Evolutionary conservation across 106 monocot genomes (phyloP).

Genomic region (Platanthera guangdongensis): DNA sequence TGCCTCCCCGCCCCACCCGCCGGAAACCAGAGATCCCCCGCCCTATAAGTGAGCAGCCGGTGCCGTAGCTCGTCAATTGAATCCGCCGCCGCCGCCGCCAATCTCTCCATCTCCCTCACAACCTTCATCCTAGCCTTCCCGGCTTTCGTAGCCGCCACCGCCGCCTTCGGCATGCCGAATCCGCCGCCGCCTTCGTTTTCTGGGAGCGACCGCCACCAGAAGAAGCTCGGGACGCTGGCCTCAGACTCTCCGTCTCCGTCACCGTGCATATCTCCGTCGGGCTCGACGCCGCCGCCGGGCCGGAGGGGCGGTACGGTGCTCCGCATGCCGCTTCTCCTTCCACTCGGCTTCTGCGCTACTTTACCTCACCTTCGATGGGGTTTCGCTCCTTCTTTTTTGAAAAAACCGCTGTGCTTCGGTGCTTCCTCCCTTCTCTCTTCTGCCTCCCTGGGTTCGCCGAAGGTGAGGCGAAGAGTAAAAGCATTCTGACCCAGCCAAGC

Average conservation of each 20-base stretch:
- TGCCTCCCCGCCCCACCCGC: slow-evolving; percentile 42
- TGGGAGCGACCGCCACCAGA: slow-evolving; percentile 44
- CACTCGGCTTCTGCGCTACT: not conserved
- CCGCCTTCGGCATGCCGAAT: not conserved
- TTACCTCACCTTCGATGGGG: slow-evolving; percentile 4
- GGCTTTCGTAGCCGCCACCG: not conserved
- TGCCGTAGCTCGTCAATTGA: slow-evolving; percentile 56
- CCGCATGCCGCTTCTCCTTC: slow-evolving; percentile 7
- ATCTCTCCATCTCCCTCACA: slow-evolving; percentile 49
- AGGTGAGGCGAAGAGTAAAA: not conserved
- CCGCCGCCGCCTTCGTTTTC: slow-evolving; percentile 13
- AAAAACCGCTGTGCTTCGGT: not conserved
- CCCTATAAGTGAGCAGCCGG: slow-evolving; percentile 31
- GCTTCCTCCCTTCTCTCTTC: not conserved
- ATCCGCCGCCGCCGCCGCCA: slow-evolving; percentile 30
- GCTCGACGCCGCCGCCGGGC: not conserved
- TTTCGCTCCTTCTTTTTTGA: not conserved
- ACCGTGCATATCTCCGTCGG: not conserved
- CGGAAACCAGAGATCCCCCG: slow-evolving; percentile 62
- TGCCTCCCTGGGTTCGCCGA: slow-evolving; percentile 1
- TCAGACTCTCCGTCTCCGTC: not conserved
- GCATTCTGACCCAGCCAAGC: not conserved
- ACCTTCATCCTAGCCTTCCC: slow-evolving; percentile 12
- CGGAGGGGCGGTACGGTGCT: slow-evolving; percentile 11
- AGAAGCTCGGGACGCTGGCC: slow-evolving; percentile 8